Percentiles rank a stretch among this genome's conserved stretches.
Evolutionary conservation across 805 yeast species (phyloP).

Genomic region (Ogataea ramenticola): DNA sequence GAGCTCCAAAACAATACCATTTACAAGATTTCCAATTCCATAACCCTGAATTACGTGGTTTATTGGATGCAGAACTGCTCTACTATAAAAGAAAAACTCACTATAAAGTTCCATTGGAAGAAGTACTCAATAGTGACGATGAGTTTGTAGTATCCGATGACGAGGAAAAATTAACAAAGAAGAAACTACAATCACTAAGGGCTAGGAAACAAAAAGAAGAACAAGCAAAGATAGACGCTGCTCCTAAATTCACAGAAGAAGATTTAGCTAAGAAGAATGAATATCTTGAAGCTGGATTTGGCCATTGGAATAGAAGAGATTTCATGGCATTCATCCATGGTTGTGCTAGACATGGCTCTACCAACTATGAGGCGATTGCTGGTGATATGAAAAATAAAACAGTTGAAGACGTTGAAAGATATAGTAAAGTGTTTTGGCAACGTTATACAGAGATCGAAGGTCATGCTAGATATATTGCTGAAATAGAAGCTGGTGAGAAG

Average conservation of each 20-base stretch:
- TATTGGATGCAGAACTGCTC: constrained; percentile 59
- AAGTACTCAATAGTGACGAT: constrained; percentile 51
- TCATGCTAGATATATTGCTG: constrained; percentile 60
- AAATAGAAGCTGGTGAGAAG: constrained; percentile 68
- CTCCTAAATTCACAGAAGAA: constrained; percentile 55
- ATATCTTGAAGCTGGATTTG: constrained; percentile 50
- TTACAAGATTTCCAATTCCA: constrained; percentile 73
- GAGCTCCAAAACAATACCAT: constrained; percentile 57
- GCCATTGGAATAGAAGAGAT: constrained; percentile 68
- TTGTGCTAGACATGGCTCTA: constrained; percentile 60
- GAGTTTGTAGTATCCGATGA: constrained; percentile 32
- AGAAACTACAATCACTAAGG: constrained; percentile 15
- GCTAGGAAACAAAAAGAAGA: constrained; percentile 37
- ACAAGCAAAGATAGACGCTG: constrained; percentile 45
- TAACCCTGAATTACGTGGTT: constrained; percentile 41
- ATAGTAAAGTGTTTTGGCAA: constrained; percentile 59
- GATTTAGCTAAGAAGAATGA: constrained; percentile 48
- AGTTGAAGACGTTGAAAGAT: constrained; percentile 50
- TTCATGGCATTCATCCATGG: constrained; percentile 66
- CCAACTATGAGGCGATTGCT: constrained; percentile 41
- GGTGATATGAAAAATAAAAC: constrained; percentile 50
- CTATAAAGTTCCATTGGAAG: constrained; percentile 50
- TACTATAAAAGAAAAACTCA: constrained; percentile 54
- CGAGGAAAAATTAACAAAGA: constrained; percentile 18
- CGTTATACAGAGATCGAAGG: constrained; percentile 58